Evolutionary conservation across 495 filamentous ascomycete genomes (phyloP).

Genomic region (Pseudevernia furfuracea): DNA sequence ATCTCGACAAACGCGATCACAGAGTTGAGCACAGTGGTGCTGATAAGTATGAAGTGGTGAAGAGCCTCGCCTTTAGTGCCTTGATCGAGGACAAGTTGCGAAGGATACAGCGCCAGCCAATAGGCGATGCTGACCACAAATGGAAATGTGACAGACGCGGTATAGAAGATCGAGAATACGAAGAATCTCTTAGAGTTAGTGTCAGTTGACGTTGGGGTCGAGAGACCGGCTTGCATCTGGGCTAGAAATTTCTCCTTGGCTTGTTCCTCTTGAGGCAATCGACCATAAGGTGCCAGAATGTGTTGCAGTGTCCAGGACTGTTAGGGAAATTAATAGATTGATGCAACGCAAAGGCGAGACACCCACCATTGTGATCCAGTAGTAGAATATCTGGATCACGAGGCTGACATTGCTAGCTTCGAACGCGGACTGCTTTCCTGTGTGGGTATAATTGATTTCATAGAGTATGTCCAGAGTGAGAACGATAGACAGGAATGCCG

Average conservation of each 20-base stretch:
- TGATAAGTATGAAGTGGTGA: constrained; percentile 40
- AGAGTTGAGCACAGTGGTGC: constrained; percentile 36
- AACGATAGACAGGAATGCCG: constrained; percentile 37
- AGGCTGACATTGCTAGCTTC: constrained; percentile 42
- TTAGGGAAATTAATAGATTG: background rate
- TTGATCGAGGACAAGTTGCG: constrained; percentile 18
- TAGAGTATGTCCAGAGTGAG: constrained; percentile 30
- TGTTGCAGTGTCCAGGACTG: constrained; percentile 46
- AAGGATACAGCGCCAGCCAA: constrained; percentile 36
- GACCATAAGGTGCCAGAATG: constrained; percentile 33
- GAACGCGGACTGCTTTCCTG: constrained; percentile 34
- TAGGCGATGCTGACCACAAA: constrained; percentile 41
- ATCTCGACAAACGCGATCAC: constrained; percentile 42
- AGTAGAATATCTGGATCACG: constrained; percentile 38
- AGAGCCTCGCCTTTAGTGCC: constrained; percentile 32
- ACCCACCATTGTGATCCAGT: constrained; percentile 38
- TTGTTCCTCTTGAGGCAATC: constrained; percentile 17
- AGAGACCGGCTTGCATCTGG: constrained; percentile 32
- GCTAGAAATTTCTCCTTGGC: constrained; percentile 14
- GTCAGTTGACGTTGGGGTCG: constrained; percentile 31
- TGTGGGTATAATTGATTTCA: constrained; percentile 31
- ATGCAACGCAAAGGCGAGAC: background rate
- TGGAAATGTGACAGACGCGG: constrained; percentile 35
- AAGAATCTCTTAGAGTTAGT: constrained; percentile 31
- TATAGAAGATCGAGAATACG: constrained; percentile 46